Base-by-base conservation (phyloP, 106 monocot genomes). In the Narthecium ossifragum region DNA sequence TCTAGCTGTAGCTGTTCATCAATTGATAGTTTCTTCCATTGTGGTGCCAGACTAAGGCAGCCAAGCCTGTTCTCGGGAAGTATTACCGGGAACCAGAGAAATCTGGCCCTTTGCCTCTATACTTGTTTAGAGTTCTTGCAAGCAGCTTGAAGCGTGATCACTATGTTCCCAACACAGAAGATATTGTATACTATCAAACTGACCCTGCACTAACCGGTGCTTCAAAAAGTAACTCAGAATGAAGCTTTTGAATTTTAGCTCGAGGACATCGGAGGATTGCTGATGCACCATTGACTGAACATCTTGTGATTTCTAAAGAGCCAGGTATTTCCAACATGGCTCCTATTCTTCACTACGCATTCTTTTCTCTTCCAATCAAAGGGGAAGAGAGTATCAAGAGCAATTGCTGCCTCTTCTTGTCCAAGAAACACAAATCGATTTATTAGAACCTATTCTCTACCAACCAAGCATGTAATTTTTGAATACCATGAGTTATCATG, bases 41-140 rank as follows among this genome's bases (percentile, higher is more conserved):
- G 24, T 27, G 50, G 15, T 73, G 20, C 39, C 83, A 92, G 92
- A 92, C 92, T 1, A 34, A 72, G 39, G 83, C 83, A 26, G 92
- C 86, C 6, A 82, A 59, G 38, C 83, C 74, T 10, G 86, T 92
- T 25, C 77, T 92, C 2, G 86, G 86, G 2, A 86, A 80, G 39
- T 87, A 92, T 79, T 92, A 87, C 75, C 71, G 78, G 26, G 86
- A 92, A 38, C 92, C 92, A 3, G 63, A 83, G 74, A 92, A 72
- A 45, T 92, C 92, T 9, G 70, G 67, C 9, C 80, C 92, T 2
- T 56, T 86, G 17, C 92, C 92, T 53, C 70, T 87, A 51, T 83
- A 83, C 59, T 67, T 92, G 37, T 40, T 88, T 43, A 51, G 69
- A 27, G 80, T 59, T 34, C 58, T 92, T 9, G 55, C 72, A 13